Conservation (phyloP, 2,329 filamentous ascomycete genomes). For the Hypocrella siamensis region DNA sequence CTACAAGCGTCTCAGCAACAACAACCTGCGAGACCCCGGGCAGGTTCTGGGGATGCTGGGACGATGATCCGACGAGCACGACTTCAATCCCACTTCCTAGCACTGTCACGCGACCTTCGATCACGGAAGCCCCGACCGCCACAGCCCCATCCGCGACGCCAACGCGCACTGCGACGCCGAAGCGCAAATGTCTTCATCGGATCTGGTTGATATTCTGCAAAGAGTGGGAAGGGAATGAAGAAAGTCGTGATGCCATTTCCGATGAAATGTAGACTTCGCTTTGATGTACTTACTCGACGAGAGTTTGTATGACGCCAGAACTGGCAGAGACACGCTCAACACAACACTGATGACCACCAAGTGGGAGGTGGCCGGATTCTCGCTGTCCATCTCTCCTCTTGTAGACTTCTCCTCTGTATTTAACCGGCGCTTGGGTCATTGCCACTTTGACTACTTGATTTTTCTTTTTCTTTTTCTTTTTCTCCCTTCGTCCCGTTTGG, state of each 20-base stretch:
- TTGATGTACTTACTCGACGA: background rate
- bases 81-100: background rate
- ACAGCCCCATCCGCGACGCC: conserved; percentile 13
- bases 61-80: conserved; percentile 18
- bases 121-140: conserved; percentile 15
- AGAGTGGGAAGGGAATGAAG: conserved; percentile 15
- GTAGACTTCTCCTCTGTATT: too few species aligned
- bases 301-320: too few species aligned
- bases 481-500: background rate
- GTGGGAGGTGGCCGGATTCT: too few species aligned
- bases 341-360: too few species aligned
- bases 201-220: conserved; percentile 27
- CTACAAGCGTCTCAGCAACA: conserved; percentile 13
- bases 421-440: too few species aligned
- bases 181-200: conserved; percentile 17
- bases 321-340: too few species aligned
- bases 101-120: conserved; percentile 7
- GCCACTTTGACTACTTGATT: too few species aligned
- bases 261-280: conserved; percentile 14
- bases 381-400: too few species aligned
- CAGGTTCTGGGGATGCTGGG: conserved; percentile 40
- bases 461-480: background rate
- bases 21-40: conserved; percentile 34
- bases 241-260: conserved; percentile 9
- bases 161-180: conserved; percentile 9